Base-by-base conservation (phyloP, 164 flowering plant genomes). In the Annona cherimola region DNA sequence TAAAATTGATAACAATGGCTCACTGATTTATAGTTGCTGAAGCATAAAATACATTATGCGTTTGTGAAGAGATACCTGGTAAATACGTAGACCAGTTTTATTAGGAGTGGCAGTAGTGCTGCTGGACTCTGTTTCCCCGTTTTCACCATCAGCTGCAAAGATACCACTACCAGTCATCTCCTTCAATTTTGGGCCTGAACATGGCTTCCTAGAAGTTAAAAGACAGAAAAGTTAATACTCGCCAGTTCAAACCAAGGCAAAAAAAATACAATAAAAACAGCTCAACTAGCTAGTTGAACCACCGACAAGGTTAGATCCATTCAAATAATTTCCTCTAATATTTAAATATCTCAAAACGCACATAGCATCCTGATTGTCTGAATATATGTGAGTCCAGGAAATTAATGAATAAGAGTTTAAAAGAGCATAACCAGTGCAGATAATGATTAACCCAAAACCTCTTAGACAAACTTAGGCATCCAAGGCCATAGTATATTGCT, bases 121-220 rank as follows among this genome's bases (percentile, higher is more conserved):
- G 11, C 82, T 90, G 69, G 83, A 54, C 76, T 89, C 96, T 39
- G 75, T n/a, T 42, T 73, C 73, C 45, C 80, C 91, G 70, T 81
- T 68, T 75, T 89, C 97, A 73, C 76, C 86, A 39, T 81, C 84
- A 11, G 70, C 88, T 9, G 75, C 81, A 75, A 95, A 95, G 71
- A 95, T 95, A 6, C 94, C 92, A 71, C 95, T 95, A 12, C 99
- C 99, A 69, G 94, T 91, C 79, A 95, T 95, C 88, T 95, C 99
- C 81, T 87, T 93, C 82, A 85, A 54, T 71, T 95, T 95, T 76
- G 81, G 78, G 39, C 86, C 93, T 0, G 98, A 93, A 80, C 97
- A 93, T 35, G 96, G 97, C 75, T 91, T 95, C 92, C 99, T 95
- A 78, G 5, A 81, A 76, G 54, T 55, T 1, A 50, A 50, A 11